Percentiles rank a stretch among this genome's conserved stretches.
Evolutionary conservation across 345 rosid species (phyloP).

Genomic region (Acer saccharum): DNA sequence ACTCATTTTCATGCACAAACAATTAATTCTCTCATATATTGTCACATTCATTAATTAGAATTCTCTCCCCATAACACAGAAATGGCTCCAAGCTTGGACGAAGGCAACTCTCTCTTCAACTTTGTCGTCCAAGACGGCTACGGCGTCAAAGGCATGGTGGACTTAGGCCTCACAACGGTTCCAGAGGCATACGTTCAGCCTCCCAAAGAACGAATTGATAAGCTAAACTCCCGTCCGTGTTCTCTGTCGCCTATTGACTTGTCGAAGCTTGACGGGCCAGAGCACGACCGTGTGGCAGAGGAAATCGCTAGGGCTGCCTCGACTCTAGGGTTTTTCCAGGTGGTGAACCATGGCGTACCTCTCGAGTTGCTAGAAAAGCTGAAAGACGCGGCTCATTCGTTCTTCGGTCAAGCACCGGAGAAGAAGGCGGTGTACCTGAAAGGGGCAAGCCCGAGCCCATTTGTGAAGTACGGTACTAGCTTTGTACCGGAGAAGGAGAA

Average conservation of each 20-base stretch:
- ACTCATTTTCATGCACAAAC: background rate
- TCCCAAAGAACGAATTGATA: conserved; percentile 46
- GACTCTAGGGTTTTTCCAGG: conserved; percentile 63
- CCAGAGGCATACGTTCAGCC: conserved; percentile 39
- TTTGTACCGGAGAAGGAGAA: conserved; percentile 59
- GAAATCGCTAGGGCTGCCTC: conserved; percentile 46
- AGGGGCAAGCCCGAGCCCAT: conserved; percentile 48
- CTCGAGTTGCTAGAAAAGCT: conserved; percentile 44
- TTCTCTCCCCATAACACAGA: background rate
- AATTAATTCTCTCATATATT: background rate
- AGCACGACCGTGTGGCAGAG: conserved; percentile 35
- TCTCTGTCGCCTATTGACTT: conserved; percentile 42
- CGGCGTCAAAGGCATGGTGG: conserved; percentile 59
- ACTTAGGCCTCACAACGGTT: conserved; percentile 40
- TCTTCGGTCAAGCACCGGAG: conserved; percentile 45
- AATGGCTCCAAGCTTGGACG: conserved; percentile 34
- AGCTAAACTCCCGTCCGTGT: conserved; percentile 8
- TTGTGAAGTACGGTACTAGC: conserved; percentile 57
- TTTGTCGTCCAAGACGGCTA: conserved; percentile 54
- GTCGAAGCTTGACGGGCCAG: conserved; percentile 45
- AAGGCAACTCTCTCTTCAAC: conserved; percentile 40
- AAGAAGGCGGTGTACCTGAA: conserved; percentile 43
- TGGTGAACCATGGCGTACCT: conserved; percentile 59
- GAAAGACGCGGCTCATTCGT: conserved; percentile 46
- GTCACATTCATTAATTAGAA: too few species aligned